These are phyloP conservation scores for Pyrenochaeta sp. DNA, from an alignment of 2,329 filamentous ascomycete species.

Conservation along the genomic window DNA sequence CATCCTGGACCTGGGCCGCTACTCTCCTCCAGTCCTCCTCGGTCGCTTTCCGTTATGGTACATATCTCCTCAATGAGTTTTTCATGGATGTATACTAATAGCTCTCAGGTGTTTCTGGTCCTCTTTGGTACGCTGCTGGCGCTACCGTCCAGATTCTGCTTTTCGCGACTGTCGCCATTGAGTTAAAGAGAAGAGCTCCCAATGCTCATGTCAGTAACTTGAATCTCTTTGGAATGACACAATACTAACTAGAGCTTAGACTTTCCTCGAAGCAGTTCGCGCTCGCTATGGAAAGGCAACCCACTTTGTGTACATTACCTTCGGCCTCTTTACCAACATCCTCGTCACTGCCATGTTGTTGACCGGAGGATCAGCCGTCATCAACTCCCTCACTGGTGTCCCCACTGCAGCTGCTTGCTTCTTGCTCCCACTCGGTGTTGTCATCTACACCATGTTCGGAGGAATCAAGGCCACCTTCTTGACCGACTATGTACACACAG, in stretches of 20 bases:
- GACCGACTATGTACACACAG: constrained; percentile 85
- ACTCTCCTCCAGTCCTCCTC: constrained; percentile 39
- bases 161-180: constrained; percentile 40
- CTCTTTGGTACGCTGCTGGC: constrained; percentile 44
- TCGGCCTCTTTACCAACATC: constrained; percentile 81
- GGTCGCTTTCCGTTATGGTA: constrained; percentile 45
- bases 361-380: constrained; percentile 79
- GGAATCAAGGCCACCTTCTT: constrained; percentile 77
- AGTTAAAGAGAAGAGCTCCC: constrained; percentile 42
- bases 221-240: accelerated
- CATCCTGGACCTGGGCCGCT: constrained; percentile 41
- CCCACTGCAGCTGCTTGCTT: constrained; percentile 83
- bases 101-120: constrained; percentile 34
- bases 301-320: constrained; percentile 81
- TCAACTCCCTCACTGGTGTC: constrained; percentile 63
- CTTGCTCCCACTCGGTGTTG: constrained; percentile 79
- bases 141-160: constrained; percentile 43
- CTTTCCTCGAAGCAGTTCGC: constrained; percentile 81
- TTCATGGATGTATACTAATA: background rate
- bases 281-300: constrained; percentile 79
- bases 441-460: constrained; percentile 76
- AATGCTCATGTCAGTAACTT: constrained; percentile 33
- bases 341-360: constrained; percentile 91
- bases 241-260: constrained; percentile 60
- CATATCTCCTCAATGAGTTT: background rate